Evolutionary conservation across 768 basidiomycete species (phyloP).

Genomic region (Rhodosporidiobolus sp.): DNA sequence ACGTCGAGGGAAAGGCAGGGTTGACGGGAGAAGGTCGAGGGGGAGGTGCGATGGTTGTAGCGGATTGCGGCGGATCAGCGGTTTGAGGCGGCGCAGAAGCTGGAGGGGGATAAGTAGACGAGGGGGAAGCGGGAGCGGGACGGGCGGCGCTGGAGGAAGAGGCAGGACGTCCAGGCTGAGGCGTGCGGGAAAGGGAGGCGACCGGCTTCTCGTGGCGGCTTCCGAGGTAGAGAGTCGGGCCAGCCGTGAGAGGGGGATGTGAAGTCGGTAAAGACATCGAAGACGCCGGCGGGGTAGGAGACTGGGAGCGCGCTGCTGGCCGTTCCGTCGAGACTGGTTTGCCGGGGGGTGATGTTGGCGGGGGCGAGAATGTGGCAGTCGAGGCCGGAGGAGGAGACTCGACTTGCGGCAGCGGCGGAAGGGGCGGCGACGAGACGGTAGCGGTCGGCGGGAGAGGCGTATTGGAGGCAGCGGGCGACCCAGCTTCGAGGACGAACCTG

Average conservation of each 20-base stretch:
- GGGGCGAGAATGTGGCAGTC: background rate
- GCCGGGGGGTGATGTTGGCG: background rate
- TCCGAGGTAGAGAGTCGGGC: background rate
- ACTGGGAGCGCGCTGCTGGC: too few species aligned
- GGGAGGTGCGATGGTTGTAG: background rate
- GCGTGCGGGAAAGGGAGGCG: constrained; percentile 22
- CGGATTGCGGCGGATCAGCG: too few species aligned
- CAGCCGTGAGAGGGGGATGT: background rate
- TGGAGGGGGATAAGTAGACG: background rate
- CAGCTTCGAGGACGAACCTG: background rate
- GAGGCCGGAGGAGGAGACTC: background rate
- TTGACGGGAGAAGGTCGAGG: background rate
- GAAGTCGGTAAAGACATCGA: background rate
- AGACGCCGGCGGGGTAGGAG: background rate
- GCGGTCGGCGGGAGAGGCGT: background rate
- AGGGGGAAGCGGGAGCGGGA: background rate
- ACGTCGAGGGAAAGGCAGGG: background rate
- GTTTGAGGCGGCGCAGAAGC: background rate
- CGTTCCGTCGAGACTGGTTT: background rate
- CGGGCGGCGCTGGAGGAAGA: background rate
- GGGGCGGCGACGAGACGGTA: constrained; percentile 6
- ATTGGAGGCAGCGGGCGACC: background rate
- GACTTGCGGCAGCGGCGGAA: constrained; percentile 1
- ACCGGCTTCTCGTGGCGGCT: constrained; percentile 16
- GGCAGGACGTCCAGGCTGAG: background rate